Percentiles rank a stretch among this genome's conserved stretches.
Conservation (phyloP, 2,329 filamentous ascomycete genomes). For the Arthrobotrys sphaeroides region DNA sequence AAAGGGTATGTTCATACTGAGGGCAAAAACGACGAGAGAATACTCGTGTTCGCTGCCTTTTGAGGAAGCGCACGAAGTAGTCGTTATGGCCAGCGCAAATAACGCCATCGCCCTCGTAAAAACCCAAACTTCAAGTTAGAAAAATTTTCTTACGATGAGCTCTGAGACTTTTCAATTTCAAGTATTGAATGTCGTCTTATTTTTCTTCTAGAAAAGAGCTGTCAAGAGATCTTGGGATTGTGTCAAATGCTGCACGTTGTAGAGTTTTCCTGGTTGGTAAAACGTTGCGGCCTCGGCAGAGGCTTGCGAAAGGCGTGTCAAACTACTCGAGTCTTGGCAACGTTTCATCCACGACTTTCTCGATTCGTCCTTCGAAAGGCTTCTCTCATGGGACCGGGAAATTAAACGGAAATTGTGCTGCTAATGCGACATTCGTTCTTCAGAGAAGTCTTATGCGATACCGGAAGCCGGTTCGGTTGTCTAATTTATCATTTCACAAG, state of each 20-base stretch:
- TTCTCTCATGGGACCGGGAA: slow-evolving; percentile 42
- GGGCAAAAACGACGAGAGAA: slow-evolving; percentile 24
- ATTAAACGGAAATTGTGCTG: slow-evolving; percentile 13
- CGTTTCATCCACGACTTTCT: slow-evolving; percentile 40
- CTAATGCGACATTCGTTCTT: slow-evolving; percentile 6
- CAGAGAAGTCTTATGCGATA: slow-evolving; percentile 25
- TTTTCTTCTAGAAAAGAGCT: not conserved
- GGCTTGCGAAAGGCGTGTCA: not conserved
- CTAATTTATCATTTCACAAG: not conserved
- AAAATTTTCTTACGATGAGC: not conserved
- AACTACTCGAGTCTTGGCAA: slow-evolving; percentile 23
- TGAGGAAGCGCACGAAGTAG: not conserved
- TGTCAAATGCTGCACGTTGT: not conserved
- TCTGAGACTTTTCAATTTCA: not conserved
- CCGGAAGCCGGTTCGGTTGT: slow-evolving; percentile 4
- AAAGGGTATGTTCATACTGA: not conserved
- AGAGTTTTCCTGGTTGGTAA: not conserved
- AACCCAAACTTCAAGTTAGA: not conserved
- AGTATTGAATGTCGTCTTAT: not conserved
- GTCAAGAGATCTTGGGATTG: slow-evolving; percentile 14
- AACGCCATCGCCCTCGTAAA: slow-evolving; percentile 38
- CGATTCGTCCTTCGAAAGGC: slow-evolving; percentile 15
- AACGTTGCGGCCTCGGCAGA: not conserved
- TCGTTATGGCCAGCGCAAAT: slow-evolving; percentile 37
- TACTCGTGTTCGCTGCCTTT: slow-evolving; percentile 5